phyloP scores from a whole-genome alignment of 441 rosid genomes.

The Macaranga tanarius region DNA sequence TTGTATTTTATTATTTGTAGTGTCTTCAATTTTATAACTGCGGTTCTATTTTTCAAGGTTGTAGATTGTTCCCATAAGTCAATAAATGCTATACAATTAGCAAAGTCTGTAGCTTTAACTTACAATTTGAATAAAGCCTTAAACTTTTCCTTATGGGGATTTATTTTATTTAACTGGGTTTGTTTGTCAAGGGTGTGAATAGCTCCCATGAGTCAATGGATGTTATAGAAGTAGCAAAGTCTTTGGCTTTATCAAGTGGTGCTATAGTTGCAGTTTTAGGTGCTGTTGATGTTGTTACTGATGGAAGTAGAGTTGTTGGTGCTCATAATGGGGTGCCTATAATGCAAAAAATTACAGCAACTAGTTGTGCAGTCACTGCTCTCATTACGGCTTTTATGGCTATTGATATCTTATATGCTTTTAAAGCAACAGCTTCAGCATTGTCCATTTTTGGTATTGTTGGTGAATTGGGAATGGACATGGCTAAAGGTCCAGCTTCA shows the following conservation, averaged over 20 bases:
- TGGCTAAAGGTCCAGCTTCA: constrained; percentile 81
- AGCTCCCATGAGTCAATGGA: constrained; percentile 72
- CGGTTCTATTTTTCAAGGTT: constrained; percentile 36
- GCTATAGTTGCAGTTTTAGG: constrained; percentile 79
- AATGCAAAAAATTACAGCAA: constrained; percentile 89
- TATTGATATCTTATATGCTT: constrained; percentile 45
- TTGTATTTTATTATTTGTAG: background rate
- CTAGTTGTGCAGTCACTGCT: constrained; percentile 78
- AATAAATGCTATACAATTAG: constrained; percentile 70
- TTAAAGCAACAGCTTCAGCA: constrained; percentile 83
- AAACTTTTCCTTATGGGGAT: too few species aligned
- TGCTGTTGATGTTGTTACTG: constrained; percentile 72
- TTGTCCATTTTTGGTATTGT: constrained; percentile 76
- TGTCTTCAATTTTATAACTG: background rate
- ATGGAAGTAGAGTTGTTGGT: constrained; percentile 58
- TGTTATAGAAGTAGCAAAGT: constrained; percentile 82
- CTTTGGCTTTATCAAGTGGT: constrained; percentile 60
- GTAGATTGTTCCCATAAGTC: constrained; percentile 76
- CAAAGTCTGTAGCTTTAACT: constrained; percentile 60
- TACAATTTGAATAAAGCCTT: too few species aligned
- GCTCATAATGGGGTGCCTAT: constrained; percentile 72
- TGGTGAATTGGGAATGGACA: constrained; percentile 70
- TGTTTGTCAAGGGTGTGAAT: constrained; percentile 57
- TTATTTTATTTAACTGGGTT: background rate
- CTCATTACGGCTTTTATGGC: constrained; percentile 78